Evolutionary conservation across 116 monocot species (phyloP), one percentile per base, ranked within the genome.

Genomic region (Posidonia oceanica): DNA sequence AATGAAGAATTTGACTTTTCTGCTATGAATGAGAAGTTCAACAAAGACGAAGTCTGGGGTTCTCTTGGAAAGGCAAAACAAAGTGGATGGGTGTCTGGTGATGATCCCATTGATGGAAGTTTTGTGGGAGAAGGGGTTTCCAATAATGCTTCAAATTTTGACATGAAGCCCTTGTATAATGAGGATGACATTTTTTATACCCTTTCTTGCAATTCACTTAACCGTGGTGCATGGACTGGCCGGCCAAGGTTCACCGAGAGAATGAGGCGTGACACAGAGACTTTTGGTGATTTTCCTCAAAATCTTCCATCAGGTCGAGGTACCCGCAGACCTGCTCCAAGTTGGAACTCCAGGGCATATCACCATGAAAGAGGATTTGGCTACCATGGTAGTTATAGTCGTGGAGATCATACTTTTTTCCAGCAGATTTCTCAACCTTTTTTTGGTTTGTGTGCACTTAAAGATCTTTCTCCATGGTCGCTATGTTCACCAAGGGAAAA

Each of bases 21-120:
- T 17, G 88, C 88, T 41, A 92, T 92, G 88, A 92, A 92, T 76
- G 92, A 92, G 60, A 92, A 92, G 65, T 92, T 92, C 54, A 92
- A 92, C 36, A 92, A 92, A 68, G 92, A 88, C 73, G 92, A 88
- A 65, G 80, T 92, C 2, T 92, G 92, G 92, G 92, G 92, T 10
- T 78, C 79, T 74, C 86, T 92, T 37, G 92, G 88, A 61, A 91
- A 81, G 70, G 61, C 21, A 21, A 61, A 21, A 61, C 61, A 61
- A 36, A 74, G 68, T 63, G 80, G 71, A 71, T 29, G 12, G 55
- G 56, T 68, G 64, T 0, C 15, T 18, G 37, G 63, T 44, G 59
- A 58, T 52, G 83, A 71, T 14, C 69, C 83, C 53, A 67, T 71
- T 54, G 71, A n/a, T 56, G 67, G 75, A 42, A 77, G 69, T 55